phyloP scores from a whole-genome alignment of 345 rosid genomes.

The Theobroma cacao region DNA sequence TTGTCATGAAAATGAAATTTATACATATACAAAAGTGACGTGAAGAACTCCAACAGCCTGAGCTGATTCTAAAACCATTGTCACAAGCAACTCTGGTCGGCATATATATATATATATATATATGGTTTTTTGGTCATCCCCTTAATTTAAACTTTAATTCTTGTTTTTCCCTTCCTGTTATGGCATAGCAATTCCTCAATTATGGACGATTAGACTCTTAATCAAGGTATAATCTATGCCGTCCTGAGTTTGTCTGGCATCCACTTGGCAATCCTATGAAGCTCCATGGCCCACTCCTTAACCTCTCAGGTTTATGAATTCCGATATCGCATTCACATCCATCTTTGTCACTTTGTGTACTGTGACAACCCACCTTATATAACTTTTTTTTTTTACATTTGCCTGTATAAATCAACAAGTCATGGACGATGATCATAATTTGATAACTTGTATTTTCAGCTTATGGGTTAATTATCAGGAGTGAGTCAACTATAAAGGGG shows the following conservation, averaged over 20 bases:
- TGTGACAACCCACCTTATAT: conserved; percentile 25
- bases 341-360: not conserved
- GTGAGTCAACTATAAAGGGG: conserved; percentile 26
- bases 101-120: conserved; percentile 9
- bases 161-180: conserved; percentile 14
- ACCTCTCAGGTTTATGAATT: not conserved
- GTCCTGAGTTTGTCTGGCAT: conserved; percentile 23
- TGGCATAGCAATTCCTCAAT: conserved; percentile 20
- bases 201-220: conserved; percentile 10
- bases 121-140: not conserved
- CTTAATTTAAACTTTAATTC: not conserved
- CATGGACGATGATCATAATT: conserved; percentile 5
- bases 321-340: conserved; percentile 15
- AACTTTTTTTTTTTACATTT: conserved; percentile 21
- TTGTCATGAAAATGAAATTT: conserved; percentile 19
- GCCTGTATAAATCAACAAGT: conserved; percentile 12
- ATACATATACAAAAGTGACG: conserved; percentile 29
- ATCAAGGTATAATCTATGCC: conserved; percentile 28
- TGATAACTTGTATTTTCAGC: conserved; percentile 2
- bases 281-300: conserved; percentile 6
- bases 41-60: conserved; percentile 41
- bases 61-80: conserved; percentile 22
- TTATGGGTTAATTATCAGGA: not conserved
- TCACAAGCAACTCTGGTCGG: conserved; percentile 53
- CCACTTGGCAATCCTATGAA: conserved; percentile 33